These are phyloP conservation scores for Phytophthora citricola DNA, from an alignment of 352 stramenopile species.

Conservation along the genomic window DNA sequence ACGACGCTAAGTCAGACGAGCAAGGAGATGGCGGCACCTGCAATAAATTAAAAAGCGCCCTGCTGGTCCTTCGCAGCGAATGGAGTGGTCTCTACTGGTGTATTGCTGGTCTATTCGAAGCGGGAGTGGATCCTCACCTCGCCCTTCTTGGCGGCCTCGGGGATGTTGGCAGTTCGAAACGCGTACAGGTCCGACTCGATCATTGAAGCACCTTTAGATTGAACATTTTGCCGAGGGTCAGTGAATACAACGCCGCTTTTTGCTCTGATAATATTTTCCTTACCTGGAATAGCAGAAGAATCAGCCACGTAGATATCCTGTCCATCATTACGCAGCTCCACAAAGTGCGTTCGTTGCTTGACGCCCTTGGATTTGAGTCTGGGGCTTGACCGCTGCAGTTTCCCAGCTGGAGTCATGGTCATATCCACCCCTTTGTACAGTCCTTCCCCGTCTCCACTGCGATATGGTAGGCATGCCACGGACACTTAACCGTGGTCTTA, in stretches of 20 bases:
- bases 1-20: conserved; percentile 2
- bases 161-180: conserved; percentile 60
- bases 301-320: conserved; percentile 82
- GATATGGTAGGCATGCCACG: conserved; percentile 90
- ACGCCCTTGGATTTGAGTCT: conserved; percentile 84
- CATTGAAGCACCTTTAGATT: conserved; percentile 35
- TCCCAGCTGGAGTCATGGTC: conserved; percentile 53
- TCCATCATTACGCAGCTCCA: conserved; percentile 67
- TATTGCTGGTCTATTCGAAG: conserved; percentile 56
- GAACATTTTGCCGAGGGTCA: conserved; percentile 7
- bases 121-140: conserved; percentile 74
- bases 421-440: conserved; percentile 89
- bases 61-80: conserved; percentile 18
- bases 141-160: conserved; percentile 45
- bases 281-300: conserved; percentile 68
- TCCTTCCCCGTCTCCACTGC: conserved; percentile 78
- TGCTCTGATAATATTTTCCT: background rate
- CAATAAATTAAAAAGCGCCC: conserved; percentile 45
- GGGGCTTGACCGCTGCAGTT: conserved; percentile 56
- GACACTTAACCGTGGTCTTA: conserved; percentile 82
- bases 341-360: conserved; percentile 86
- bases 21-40: conserved; percentile 22
- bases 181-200: conserved; percentile 82
- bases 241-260: conserved; percentile 3
- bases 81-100: conserved; percentile 16